A percentile compares a stretch with the other conserved stretches of the same genome.
These are phyloP conservation scores for Debaryomycetaceae sp. DNA, from an alignment of 1,139 yeast genomes.

Conservation along the genomic window DNA sequence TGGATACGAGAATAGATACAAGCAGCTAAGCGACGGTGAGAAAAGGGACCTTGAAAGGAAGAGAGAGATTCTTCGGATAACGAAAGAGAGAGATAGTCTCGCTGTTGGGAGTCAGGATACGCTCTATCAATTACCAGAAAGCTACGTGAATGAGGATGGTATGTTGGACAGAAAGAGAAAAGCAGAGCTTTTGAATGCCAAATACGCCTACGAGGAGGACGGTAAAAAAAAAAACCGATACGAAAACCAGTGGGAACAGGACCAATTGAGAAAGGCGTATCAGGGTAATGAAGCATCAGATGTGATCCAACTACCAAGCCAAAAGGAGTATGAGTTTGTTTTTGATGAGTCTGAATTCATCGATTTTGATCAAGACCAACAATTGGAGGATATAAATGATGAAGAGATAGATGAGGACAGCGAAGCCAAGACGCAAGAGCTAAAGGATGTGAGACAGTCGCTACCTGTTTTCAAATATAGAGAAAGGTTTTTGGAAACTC, in stretches of 20 bases:
- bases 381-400: constrained; percentile 20
- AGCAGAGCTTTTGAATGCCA: constrained; percentile 31
- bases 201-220: constrained; percentile 20
- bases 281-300: constrained; percentile 33
- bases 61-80: constrained; percentile 39
- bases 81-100: constrained; percentile 34
- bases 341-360: constrained; percentile 77
- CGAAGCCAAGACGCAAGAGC: constrained; percentile 38
- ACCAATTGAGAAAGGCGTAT: constrained; percentile 54
- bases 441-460: constrained; percentile 52
- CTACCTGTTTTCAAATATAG: constrained; percentile 76
- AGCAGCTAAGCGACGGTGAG: constrained; percentile 41
- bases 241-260: constrained; percentile 61
- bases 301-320: constrained; percentile 43
- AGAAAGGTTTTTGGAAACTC: constrained; percentile 57
- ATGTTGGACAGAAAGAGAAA: constrained; percentile 52
- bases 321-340: constrained; percentile 69
- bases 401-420: constrained; percentile 13
- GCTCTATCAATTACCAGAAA: constrained; percentile 57
- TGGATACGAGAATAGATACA: constrained; percentile 38
- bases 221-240: constrained; percentile 18
- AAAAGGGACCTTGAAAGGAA: constrained; percentile 48
- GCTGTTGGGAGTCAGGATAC: constrained; percentile 23
- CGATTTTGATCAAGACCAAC: constrained; percentile 51
- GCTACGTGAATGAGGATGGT: constrained; percentile 49